Conservation (phyloP, 257 asterid species). For the Rhazya stricta region DNA sequence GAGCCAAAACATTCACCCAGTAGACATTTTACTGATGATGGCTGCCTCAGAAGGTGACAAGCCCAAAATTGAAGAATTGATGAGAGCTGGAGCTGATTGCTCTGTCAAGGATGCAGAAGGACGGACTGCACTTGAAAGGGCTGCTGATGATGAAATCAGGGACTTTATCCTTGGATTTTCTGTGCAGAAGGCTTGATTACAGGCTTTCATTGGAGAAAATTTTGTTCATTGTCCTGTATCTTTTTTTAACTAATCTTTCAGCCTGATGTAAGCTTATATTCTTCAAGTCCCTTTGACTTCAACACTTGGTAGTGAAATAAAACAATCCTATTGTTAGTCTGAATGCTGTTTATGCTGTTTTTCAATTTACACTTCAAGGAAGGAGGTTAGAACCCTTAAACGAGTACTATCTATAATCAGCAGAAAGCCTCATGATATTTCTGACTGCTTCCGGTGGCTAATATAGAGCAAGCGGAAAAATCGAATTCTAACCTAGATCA, state of each 20-base stretch:
- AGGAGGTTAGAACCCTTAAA: too few species aligned
- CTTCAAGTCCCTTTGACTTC: neutral
- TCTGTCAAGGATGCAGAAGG: conserved; percentile 75
- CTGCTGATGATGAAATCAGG: conserved; percentile 59
- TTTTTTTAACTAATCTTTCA: conserved; percentile 1
- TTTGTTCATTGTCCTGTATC: neutral
- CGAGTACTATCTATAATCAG: too few species aligned
- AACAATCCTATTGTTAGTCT: neutral
- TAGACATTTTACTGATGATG: conserved; percentile 74
- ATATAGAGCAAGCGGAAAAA: neutral
- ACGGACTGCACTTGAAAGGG: conserved; percentile 77
- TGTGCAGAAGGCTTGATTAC: conserved; percentile 56
- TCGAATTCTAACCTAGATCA: neutral
- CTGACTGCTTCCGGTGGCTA: neutral
- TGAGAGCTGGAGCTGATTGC: conserved; percentile 85
- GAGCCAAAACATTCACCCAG: conserved; percentile 83
- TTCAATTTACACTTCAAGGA: too few species aligned
- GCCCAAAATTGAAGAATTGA: conserved; percentile 82
- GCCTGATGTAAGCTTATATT: neutral
- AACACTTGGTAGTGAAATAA: neutral
- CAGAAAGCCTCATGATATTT: neutral
- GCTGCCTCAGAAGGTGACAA: conserved; percentile 80
- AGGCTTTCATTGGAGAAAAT: neutral
- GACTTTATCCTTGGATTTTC: conserved; percentile 58
- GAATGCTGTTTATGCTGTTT: too few species aligned